Evolutionary conservation across 176 grass and related monocot genomes (phyloP), one percentile per base, ranked within the genome.

Genomic region (Bolboschoenus planiculmis): DNA sequence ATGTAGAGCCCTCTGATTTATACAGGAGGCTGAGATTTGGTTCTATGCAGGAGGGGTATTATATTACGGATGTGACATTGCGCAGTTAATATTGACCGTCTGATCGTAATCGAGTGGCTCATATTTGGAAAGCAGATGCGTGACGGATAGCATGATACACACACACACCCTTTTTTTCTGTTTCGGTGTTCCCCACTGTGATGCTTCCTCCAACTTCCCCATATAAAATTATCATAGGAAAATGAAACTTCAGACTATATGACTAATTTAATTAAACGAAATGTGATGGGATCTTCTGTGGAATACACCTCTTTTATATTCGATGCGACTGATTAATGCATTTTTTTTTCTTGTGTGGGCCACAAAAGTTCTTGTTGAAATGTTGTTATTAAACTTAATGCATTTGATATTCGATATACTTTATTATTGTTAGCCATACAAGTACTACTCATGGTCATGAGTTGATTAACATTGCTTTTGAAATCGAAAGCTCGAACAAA

Each of bases 141-240:
- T 42, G 16, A 43, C 37, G n/a, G 60, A 63, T 16, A 31, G 61
- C 14, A 35, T 4, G 10, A 34, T 30, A n/a, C n/a, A n/a, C n/a
- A n/a, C n/a, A n/a, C 15, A 18, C 30, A 64, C 34, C 2, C 14
- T 29, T 4, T 16, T 64, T 64, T 27, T 40, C 4, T 64, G 60
- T 56, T 26, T 13, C 21, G 56, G 56, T 64, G 61, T 44, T 44
- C 67, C 37, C 37, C n/a, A 46, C 21, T 2, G 40, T 46, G 68
- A 73, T 47, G 68, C 68, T 73, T 73, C 68, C 47, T 21, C 68
- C 68, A 73, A 73, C 23, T 73, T 73, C 68, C 7, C 36, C 0
- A n/a, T 73, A 26, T 73, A 29, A 73, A 27, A 29, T 47, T 46
- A 46, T 73, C 42, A 47, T 15, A 15, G 68, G 23, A 47, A 73